Base-by-base conservation (phyloP, 352 stramenopile species). In the Pythium sp. region DNA sequence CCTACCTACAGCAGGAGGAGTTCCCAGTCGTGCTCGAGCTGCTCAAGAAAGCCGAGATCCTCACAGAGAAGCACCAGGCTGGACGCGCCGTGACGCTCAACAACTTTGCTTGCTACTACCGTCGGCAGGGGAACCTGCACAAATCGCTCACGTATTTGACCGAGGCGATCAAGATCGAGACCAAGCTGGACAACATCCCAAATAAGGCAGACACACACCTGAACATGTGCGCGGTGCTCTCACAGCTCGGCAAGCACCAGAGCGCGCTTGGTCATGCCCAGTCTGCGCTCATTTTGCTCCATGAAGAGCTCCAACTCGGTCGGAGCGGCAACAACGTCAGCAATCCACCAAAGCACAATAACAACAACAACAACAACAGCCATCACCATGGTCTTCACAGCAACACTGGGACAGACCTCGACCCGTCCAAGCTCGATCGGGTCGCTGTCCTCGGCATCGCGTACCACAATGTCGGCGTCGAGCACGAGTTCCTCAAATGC, bases 401-500 rank as follows among this genome's bases (percentile, higher is more conserved):
- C 46, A 59, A 51, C 22, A 53, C 11, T 3, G 36, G 65, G 0
- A 0, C 34, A 2, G 49, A 70, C 1, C 22, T 79, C 1, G 74
- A 87, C 6, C 38, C 77, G 1, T 76, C 79, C 12, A 92, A 95
- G 47, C 75, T 93, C 18, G 94, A 98, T 59, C 82, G 94, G 2
- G 82, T 98, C 18, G 92, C 94, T 11, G 94, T 98, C 2, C 74
- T 98, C 14, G 92, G 90, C 1, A 98, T 98, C 34, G 95, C 94
- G 8, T 98, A 98, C 73, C 95, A 98, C 69, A 98, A 98, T 65
- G 91, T 98, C 47, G 95, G 93, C 28, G 95, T 98, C 22, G 95
- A 98, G 72, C 91, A 98, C 56, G 95, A 98, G 67, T 98, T 98
- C 66, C 77, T 98, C 20, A 98, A 98, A 66, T 92, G 87, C 62